phyloP scores from a whole-genome alignment of 2,329 filamentous ascomycete genomes.

The Albophoma yamanashiensis region DNA sequence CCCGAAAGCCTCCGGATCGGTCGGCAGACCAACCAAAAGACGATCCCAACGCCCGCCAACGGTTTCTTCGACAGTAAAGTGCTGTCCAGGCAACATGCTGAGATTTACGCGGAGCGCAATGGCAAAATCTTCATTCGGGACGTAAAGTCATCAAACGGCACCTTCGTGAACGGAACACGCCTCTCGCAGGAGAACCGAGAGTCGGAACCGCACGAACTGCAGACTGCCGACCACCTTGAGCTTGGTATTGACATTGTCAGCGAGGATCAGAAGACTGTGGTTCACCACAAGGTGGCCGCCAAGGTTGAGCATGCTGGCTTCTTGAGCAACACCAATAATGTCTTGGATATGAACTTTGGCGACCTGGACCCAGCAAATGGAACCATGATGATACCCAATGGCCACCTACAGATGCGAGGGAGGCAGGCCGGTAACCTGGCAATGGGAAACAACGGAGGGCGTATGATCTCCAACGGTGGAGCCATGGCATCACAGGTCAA shows the following conservation, averaged over 20 bases:
- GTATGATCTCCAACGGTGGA: slow-evolving; percentile 40
- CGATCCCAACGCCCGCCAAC: slow-evolving; percentile 79
- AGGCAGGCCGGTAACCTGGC: slow-evolving; percentile 59
- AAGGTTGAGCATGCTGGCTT: slow-evolving; percentile 94
- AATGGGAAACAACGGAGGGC: slow-evolving; percentile 49
- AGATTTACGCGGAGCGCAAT: slow-evolving; percentile 78
- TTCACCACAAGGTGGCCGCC: slow-evolving; percentile 95
- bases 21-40: slow-evolving; percentile 94
- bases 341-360: slow-evolving; percentile 83
- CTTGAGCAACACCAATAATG: slow-evolving; percentile 61
- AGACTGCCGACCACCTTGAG: slow-evolving; percentile 85
- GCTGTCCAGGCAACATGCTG: slow-evolving; percentile 87
- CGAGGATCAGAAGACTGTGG: slow-evolving; percentile 96
- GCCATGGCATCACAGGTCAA: slow-evolving; percentile 40
- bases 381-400: slow-evolving; percentile 59
- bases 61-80: slow-evolving; percentile 99
- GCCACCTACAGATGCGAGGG: slow-evolving; percentile 59
- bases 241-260: slow-evolving; percentile 97
- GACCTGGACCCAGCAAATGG: slow-evolving; percentile 77
- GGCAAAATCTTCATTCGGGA: slow-evolving; percentile 95
- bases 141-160: slow-evolving; percentile 97
- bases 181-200: slow-evolving; percentile 91
- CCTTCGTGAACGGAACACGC: slow-evolving; percentile 88
- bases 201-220: slow-evolving; percentile 87
- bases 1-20: slow-evolving; percentile 95